Base-by-base conservation (phyloP, 2,329 filamentous ascomycete genomes). In the Epichloe elymi region DNA sequence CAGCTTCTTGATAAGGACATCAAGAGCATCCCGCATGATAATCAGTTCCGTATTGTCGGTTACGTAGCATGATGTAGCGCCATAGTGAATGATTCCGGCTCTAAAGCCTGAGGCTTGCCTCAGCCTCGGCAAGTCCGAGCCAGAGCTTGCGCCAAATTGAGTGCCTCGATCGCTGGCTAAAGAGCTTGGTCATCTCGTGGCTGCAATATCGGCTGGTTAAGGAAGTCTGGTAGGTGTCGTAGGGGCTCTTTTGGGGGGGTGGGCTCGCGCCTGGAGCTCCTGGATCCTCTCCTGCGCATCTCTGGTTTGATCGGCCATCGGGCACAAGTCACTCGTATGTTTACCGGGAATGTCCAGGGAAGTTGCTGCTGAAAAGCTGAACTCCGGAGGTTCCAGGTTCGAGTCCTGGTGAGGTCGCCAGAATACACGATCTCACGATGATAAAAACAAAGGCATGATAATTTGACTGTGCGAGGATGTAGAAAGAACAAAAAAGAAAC, bases 101-200 rank as follows among this genome's bases (percentile, higher is more conserved):
- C 76, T 49, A 96, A 73, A 8, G 89, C 89, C 60, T 91, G 80
- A 19, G 76, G 66, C 90, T 85, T 65, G 82, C 83, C 73, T 95
- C 85, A 10, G 78, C 75, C 73, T 95, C 84, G 23, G 89, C 89
- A 11, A 95, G 83, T 69, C 77, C 82, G 43, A 91, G 72, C 90
- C 90, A 96, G 17, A 95, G 79, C 65, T 86, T 77, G 56, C 89
- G 81, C 88, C 88, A 94, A 51, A 82, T 88, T 41, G 80, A 83
- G 66, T 83, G 81, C 33, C 88, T 78, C 50, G 80, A 83, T 42
- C 88, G 80, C 53, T 83, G 80, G 59, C 82, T 84, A 74, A 95
- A 96, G 55, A 95, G 79, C 57, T 78, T 75, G 60, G 83, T 78
- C 85, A 93, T 90, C 69, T 86, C 85, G 56, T 67, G 64, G 59